These are phyloP conservation scores for Oryza glumipatula DNA, from an alignment of 176 grass and related monocot genomes.

Conservation along the genomic window DNA sequence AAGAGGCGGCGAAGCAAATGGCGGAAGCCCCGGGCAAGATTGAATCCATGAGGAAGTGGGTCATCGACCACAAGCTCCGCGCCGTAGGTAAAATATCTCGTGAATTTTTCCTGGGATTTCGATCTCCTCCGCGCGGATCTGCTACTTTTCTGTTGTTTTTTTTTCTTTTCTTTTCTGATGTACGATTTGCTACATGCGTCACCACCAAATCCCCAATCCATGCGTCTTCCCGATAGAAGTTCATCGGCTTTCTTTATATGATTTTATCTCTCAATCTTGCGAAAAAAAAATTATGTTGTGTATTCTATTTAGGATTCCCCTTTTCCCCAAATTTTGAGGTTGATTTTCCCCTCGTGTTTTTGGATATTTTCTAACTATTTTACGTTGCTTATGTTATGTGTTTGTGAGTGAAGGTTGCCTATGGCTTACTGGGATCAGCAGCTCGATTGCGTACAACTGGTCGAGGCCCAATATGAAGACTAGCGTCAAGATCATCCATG, in stretches of 20 bases:
- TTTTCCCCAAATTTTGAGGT: conserved; percentile 17
- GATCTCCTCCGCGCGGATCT: conserved; percentile 22
- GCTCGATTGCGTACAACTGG: conserved; percentile 98
- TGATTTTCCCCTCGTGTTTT: neutral
- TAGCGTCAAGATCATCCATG: conserved; percentile 99
- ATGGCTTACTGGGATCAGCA: conserved; percentile 82
- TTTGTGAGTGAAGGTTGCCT: conserved; percentile 57
- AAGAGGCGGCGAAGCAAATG: conserved; percentile 57
- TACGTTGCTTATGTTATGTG: conserved; percentile 16
- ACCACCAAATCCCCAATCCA: neutral
- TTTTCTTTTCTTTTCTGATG: neutral
- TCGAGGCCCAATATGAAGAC: conserved; percentile 91
- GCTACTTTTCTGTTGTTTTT: neutral
- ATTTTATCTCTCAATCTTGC: neutral
- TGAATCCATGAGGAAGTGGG: conserved; percentile 81
- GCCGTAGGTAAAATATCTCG: conserved; percentile 71
- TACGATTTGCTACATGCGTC: neutral
- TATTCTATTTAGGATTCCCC: neutral
- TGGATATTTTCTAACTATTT: conserved; percentile 40
- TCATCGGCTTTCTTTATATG: neutral
- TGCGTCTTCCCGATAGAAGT: neutral
- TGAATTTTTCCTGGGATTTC: neutral
- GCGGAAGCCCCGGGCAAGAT: conserved; percentile 68
- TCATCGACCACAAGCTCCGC: conserved; percentile 94
- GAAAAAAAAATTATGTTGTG: neutral